phyloP scores from a whole-genome alignment of 805 yeast species.

The Clavispora asparagi region DNA sequence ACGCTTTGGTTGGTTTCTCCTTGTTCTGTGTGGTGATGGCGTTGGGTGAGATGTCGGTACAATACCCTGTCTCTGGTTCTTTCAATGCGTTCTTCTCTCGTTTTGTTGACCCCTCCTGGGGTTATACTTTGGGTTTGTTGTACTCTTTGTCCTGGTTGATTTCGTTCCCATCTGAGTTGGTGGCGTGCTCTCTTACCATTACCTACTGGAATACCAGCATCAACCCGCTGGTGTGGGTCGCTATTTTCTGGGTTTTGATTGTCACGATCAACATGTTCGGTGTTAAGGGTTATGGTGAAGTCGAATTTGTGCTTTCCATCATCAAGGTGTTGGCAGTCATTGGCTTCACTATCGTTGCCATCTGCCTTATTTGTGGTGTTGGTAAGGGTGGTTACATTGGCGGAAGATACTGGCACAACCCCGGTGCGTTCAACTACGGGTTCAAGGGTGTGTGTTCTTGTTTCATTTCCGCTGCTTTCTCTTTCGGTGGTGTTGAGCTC shows the following conservation, averaged over 20 bases:
- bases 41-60: constrained; percentile 18
- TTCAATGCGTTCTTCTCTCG: constrained; percentile 18
- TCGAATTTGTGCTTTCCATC: constrained; percentile 21
- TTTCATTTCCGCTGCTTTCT: constrained; percentile 53
- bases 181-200: constrained; percentile 33
- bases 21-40: constrained; percentile 17
- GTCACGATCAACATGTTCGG: constrained; percentile 33
- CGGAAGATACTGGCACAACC: constrained; percentile 44
- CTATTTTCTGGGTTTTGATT: constrained; percentile 29
- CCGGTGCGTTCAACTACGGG: constrained; percentile 51
- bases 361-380: constrained; percentile 40
- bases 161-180: constrained; percentile 26
- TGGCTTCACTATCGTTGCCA: constrained; percentile 22
- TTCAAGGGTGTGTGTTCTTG: constrained; percentile 52
- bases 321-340: constrained; percentile 23
- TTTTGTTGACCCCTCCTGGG: constrained; percentile 19
- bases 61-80: constrained; percentile 18
- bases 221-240: constrained; percentile 35
- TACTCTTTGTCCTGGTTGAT: constrained; percentile 28
- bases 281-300: constrained; percentile 27
- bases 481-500: constrained; percentile 59
- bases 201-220: constrained; percentile 29
- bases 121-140: constrained; percentile 18
- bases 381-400: constrained; percentile 46
- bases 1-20: constrained; percentile 16